Base-by-base conservation (phyloP, 1,284 basidiomycete species). In the Phylloboletellus chloephorus region DNA sequence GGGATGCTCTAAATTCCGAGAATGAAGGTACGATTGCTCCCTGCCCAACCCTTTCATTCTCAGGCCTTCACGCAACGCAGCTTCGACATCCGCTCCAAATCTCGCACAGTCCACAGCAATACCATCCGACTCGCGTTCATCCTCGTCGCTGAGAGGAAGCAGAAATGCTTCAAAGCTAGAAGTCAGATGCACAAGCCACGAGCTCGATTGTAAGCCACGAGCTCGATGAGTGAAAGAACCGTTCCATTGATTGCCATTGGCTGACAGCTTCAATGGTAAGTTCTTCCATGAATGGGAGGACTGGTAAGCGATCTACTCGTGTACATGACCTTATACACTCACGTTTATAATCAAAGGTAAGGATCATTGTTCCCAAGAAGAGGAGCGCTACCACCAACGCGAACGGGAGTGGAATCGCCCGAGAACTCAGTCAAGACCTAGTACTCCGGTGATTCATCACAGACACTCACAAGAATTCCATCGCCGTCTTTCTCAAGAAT, bases 1-100 rank as follows among this genome's bases (percentile, higher is more conserved):
- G 74, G 26, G 74, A 67, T 11, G 54, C 74, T 39, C 73, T 78
- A 36, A 78, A 71, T 50, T 65, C 62, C 8, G 62, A 60, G 26
- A 58, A 24, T 25, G 59, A 63, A 56, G 57, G 59, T 60, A 45
- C 35, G 37, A 22, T 41, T 37, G 0, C 21, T 33, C 31, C 40
- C 11, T 17, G n/a, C 24, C 25, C 29, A 17, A 12, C 9, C 3
- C 9, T 8, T 8, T 10, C 20, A 12, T 9, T 21, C 21, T 49
- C 31, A 38, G 7, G 10, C 38, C 20, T 40, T 37, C 23, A 7
- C 25, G 29, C 31, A 7, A 41, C 1, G 5, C 24, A 59, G 59
- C 32, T 15, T 46, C 59, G 5, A 41, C 42, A 22, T 31, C 49
- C 5, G 25, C 37, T 12, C 40, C 39, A 7, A 44, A 47, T 12